phyloP scores from a whole-genome alignment of 1,284 basidiomycete genomes.

The Ganoderma sinense region DNA sequence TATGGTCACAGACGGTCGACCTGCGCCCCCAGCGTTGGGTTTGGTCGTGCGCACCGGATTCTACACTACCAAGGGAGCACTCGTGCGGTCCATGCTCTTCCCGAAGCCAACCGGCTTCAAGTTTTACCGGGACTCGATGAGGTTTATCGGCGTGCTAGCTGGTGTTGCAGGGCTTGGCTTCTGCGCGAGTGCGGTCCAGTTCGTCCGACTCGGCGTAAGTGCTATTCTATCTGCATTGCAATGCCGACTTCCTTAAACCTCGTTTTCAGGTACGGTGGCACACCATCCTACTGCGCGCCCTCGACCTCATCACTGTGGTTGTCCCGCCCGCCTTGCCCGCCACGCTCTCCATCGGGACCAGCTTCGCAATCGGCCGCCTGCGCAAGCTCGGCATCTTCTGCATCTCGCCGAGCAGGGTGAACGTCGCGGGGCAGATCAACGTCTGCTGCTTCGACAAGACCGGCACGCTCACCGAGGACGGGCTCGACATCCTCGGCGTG shows the following conservation, averaged over 20 bases:
- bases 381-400: constrained; percentile 94
- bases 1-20: constrained; percentile 58
- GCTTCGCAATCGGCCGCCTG: constrained; percentile 92
- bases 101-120: constrained; percentile 98
- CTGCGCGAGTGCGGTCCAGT: constrained; percentile 89
- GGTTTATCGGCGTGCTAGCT: constrained; percentile 94
- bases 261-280: constrained; percentile 82
- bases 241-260: constrained; percentile 16
- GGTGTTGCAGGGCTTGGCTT: constrained; percentile 91
- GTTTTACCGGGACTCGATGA: constrained; percentile 97
- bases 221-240: background rate
- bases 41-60: constrained; percentile 97
- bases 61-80: constrained; percentile 96
- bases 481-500: constrained; percentile 95
- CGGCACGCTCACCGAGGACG: constrained; percentile 98
- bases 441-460: constrained; percentile 99
- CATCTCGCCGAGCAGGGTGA: constrained; percentile 96
- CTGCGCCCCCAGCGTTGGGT: constrained; percentile 78
- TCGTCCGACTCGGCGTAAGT: constrained; percentile 86
- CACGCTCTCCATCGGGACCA: constrained; percentile 97
- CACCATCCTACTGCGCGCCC: constrained; percentile 90
- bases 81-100: constrained; percentile 98
- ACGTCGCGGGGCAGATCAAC: constrained; percentile 96
- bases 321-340: constrained; percentile 98
- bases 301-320: constrained; percentile 98